Percentiles rank a stretch among this genome's conserved stretches.
Evolutionary conservation across 2,329 filamentous ascomycete genomes (phyloP).

Genomic region (Penicillium vulpinum): DNA sequence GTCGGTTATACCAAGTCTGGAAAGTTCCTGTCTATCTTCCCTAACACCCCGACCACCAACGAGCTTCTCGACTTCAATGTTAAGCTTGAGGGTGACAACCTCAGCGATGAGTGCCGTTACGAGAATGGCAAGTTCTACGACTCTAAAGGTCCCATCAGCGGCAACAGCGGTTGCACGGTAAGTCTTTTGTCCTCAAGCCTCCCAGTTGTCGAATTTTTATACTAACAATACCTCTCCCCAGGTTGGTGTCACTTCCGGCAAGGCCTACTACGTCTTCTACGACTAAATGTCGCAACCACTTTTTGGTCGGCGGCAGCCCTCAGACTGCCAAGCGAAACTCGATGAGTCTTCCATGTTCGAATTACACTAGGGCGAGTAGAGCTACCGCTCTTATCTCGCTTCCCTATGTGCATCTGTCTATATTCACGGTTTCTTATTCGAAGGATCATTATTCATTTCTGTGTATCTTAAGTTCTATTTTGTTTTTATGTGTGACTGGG

Average conservation of each 20-base stretch:
- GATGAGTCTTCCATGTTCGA: conserved; percentile 11
- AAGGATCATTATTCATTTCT: conserved; percentile 33
- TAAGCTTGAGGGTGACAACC: conserved; percentile 67
- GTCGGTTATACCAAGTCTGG: conserved; percentile 67
- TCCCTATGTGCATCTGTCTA: conserved; percentile 22
- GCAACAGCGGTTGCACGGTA: conserved; percentile 74
- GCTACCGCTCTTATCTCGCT: conserved; percentile 12
- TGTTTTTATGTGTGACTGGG: conserved; percentile 29
- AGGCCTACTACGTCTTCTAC: conserved; percentile 52
- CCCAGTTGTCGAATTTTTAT: conserved; percentile 2
- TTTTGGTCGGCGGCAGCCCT: conserved; percentile 8
- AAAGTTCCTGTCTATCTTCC: conserved; percentile 82
- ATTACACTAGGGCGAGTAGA: neutral
- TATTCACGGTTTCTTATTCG: conserved; percentile 32
- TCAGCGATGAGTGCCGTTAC: conserved; percentile 64
- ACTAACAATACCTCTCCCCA: conserved; percentile 25
- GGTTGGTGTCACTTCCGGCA: conserved; percentile 53
- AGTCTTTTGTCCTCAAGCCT: conserved; percentile 42
- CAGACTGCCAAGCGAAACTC: conserved; percentile 12
- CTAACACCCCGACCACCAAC: conserved; percentile 73
- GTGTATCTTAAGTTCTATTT: conserved; percentile 40
- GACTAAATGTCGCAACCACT: conserved; percentile 14
- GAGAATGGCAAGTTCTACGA: conserved; percentile 63
- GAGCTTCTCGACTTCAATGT: conserved; percentile 76
- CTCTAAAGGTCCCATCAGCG: conserved; percentile 46